Conservation (phyloP, 208 protist genomes). For the Wallacemonas rigidus region DNA sequence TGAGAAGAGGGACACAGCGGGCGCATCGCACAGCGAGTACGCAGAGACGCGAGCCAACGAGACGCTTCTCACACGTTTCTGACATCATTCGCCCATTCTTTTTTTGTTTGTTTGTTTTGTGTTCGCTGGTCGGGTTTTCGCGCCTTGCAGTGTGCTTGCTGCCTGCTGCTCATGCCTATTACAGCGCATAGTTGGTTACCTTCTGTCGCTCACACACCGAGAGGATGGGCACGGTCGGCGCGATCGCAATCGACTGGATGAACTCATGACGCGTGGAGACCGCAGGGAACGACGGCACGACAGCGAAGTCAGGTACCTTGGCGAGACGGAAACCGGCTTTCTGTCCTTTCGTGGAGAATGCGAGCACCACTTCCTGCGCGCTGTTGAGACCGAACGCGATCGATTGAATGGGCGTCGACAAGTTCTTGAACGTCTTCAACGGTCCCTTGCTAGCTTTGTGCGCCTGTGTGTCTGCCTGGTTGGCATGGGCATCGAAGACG, state of each 20-base stretch:
- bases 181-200: conserved; percentile 86
- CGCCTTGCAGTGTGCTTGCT: background rate
- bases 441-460: conserved; percentile 25
- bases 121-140: too few species aligned
- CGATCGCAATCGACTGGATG: conserved; percentile 65
- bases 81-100: background rate
- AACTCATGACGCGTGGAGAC: conserved; percentile 71
- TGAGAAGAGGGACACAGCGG: conserved; percentile 18
- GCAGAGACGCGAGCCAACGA: too few species aligned
- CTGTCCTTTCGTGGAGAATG: conserved; percentile 67
- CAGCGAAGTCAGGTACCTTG: conserved; percentile 57
- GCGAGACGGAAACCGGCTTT: conserved; percentile 84
- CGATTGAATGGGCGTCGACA: conserved; percentile 67
- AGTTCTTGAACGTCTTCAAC: conserved; percentile 67
- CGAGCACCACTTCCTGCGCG: conserved; percentile 58
- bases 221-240: conserved; percentile 71
- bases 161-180: conserved; percentile 1
- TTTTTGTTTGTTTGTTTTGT: conserved; percentile 8
- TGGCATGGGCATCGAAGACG: conserved; percentile 35
- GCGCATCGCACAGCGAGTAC: background rate
- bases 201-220: conserved; percentile 86
- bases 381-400: conserved; percentile 63
- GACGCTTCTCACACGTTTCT: too few species aligned
- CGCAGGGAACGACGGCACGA: conserved; percentile 81
- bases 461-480: background rate